A percentile compares a stretch with the other conserved stretches of the same genome.
These are phyloP conservation scores for Fusarium drepaniforme DNA, from an alignment of 2,329 filamentous ascomycete species.

Conservation along the genomic window DNA sequence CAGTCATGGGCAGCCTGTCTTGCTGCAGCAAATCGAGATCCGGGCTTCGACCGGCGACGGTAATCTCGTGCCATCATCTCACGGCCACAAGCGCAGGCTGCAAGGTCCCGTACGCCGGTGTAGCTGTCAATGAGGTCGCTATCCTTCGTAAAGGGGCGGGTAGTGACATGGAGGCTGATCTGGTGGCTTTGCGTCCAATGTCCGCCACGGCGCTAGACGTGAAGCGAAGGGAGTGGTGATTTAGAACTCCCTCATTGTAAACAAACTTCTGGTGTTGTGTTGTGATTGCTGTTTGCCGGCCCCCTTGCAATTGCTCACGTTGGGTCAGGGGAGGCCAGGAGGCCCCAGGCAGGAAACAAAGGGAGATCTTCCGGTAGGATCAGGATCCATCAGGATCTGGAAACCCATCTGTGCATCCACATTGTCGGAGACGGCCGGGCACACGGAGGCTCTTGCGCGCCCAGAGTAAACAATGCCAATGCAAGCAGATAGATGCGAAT, in stretches of 20 bases:
- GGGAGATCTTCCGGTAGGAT: slow-evolving; percentile 37
- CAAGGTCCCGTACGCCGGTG: slow-evolving; percentile 32
- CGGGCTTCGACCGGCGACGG: neutral
- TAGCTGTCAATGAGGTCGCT: slow-evolving; percentile 19
- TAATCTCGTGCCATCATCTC: slow-evolving; percentile 21
- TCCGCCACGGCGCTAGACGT: slow-evolving; percentile 3
- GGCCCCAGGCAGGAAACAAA: slow-evolving; percentile 21
- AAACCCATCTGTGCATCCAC: slow-evolving; percentile 14
- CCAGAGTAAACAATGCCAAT: neutral
- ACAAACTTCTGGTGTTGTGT: slow-evolving; percentile 35
- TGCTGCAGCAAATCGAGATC: neutral
- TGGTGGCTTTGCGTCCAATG: slow-evolving; percentile 16
- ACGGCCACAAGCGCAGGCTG: slow-evolving; percentile 20
- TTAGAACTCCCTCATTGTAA: slow-evolving; percentile 21
- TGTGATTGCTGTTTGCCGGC: slow-evolving; percentile 26
- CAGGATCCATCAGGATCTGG: slow-evolving; percentile 18
- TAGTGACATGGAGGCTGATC: slow-evolving; percentile 32
- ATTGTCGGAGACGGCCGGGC: slow-evolving; percentile 16
- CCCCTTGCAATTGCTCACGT: slow-evolving; percentile 20
- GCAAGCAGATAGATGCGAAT: neutral
- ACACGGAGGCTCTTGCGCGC: too few species aligned
- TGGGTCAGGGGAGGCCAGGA: slow-evolving; percentile 20
- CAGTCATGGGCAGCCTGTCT: neutral
- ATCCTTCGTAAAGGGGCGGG: slow-evolving; percentile 27
- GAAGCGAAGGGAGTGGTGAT: slow-evolving; percentile 39